Percentiles rank a stretch among this genome's conserved stretches.
These are phyloP conservation scores for Trichoderma erinaceum DNA, from an alignment of 495 filamentous ascomycete genomes.

Conservation along the genomic window DNA sequence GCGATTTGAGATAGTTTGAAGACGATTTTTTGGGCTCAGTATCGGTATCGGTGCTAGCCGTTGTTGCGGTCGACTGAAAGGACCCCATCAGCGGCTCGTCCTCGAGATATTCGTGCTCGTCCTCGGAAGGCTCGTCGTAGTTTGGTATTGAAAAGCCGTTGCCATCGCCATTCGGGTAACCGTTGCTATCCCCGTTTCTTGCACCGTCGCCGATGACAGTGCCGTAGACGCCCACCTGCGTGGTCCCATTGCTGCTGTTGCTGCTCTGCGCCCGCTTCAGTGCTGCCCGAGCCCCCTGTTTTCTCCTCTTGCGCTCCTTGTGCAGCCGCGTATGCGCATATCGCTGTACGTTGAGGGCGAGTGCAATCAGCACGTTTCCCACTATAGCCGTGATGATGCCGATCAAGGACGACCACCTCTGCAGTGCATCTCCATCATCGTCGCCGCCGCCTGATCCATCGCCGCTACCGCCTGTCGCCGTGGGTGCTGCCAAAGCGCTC, in stretches of 20 bases:
- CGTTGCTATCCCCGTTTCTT: not conserved
- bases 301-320: conserved; percentile 29
- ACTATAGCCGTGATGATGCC: conserved; percentile 87
- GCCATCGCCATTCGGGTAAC: conserved; percentile 18
- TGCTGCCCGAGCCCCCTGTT: conserved; percentile 49
- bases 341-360: conserved; percentile 93
- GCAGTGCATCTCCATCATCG: conserved; percentile 41
- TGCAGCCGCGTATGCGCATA: conserved; percentile 84
- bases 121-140: conserved; percentile 28
- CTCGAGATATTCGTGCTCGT: conserved; percentile 31
- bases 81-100: conserved; percentile 44
- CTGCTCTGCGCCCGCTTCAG: conserved; percentile 31
- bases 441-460: conserved; percentile 30
- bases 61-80: conserved; percentile 38
- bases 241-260: conserved; percentile 22
- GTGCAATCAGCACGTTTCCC: conserved; percentile 87
- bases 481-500: conserved; percentile 3
- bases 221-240: not conserved
- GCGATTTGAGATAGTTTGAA: conserved; percentile 68
- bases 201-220: not conserved
- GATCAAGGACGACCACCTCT: conserved; percentile 86
- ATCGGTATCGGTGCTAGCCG: conserved; percentile 28
- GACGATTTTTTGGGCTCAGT: conserved; percentile 30
- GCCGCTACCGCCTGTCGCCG: conserved; percentile 21
- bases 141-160: not conserved